phyloP scores from a whole-genome alignment of 2,329 filamentous ascomycete genomes.

The Aspergillus fructus region DNA sequence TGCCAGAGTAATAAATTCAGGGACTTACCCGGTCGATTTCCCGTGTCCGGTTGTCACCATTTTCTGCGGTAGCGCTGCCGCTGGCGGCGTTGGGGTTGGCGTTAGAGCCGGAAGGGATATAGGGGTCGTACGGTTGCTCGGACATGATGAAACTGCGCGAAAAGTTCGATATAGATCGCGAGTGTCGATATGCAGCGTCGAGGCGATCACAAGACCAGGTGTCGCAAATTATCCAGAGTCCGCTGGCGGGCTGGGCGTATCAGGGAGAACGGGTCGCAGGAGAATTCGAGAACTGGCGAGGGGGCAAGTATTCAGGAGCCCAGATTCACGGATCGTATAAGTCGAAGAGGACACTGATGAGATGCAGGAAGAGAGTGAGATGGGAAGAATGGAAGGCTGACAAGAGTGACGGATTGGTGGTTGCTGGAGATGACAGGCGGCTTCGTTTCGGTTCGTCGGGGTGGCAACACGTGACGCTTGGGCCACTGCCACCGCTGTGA shows the following conservation, averaged over 20 bases:
- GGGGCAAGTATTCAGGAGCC: background rate
- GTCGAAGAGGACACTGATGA: constrained; percentile 9
- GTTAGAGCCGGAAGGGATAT: constrained; percentile 69
- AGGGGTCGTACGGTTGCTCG: constrained; percentile 78
- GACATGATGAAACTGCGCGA: constrained; percentile 47
- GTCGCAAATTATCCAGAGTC: constrained; percentile 14
- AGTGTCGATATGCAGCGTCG: constrained; percentile 14
- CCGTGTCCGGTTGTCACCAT: constrained; percentile 65
- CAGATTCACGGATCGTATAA: background rate
- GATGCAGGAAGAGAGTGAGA: constrained; percentile 7
- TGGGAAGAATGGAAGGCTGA: constrained; percentile 22
- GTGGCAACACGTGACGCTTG: constrained; percentile 24
- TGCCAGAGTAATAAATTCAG: background rate
- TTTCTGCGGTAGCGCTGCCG: constrained; percentile 49
- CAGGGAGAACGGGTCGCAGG: constrained; percentile 5
- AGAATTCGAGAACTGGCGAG: background rate
- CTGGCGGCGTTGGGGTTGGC: constrained; percentile 43
- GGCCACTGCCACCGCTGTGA: constrained; percentile 7
- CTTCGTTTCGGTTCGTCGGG: constrained; percentile 28
- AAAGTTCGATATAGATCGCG: constrained; percentile 13
- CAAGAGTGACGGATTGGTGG: constrained; percentile 26
- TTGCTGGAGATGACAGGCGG: constrained; percentile 24
- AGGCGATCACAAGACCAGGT: constrained; percentile 19
- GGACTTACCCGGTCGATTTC: constrained; percentile 81
- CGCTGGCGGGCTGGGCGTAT: constrained; percentile 11